phyloP scores from a whole-genome alignment of 2,329 filamentous ascomycete genomes.

The Dryadomyces quercivorus region DNA sequence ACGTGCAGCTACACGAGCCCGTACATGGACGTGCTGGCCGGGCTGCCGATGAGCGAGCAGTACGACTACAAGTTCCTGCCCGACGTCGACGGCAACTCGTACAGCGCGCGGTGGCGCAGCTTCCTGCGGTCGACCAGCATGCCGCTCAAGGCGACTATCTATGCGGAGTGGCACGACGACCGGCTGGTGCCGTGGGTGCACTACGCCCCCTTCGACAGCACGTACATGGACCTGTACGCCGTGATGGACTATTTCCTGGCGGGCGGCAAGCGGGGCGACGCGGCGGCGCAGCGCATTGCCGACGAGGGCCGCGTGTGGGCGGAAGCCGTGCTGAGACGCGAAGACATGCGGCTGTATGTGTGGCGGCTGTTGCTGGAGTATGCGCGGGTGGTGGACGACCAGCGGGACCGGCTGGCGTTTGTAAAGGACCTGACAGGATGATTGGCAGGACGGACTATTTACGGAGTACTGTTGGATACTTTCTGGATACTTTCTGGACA shows the following conservation, averaged over 20 bases:
- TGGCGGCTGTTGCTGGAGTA: slow-evolving; percentile 49
- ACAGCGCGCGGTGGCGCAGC: slow-evolving; percentile 46
- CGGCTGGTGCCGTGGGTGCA: slow-evolving; percentile 58
- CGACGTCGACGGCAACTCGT: slow-evolving; percentile 58
- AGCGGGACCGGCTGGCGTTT: slow-evolving; percentile 29
- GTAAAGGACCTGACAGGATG: slow-evolving; percentile 26
- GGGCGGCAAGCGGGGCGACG: slow-evolving; percentile 23
- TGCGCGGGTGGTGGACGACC: slow-evolving; percentile 35
- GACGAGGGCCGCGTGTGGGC: slow-evolving; percentile 49
- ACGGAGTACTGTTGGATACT: no score
- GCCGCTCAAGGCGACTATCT: slow-evolving; percentile 60
- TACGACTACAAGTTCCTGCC: slow-evolving; percentile 51
- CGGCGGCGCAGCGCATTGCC: slow-evolving; percentile 45
- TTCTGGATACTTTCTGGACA: no score
- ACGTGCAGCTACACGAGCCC: slow-evolving; percentile 27
- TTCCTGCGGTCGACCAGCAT: slow-evolving; percentile 54
- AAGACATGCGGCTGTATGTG: slow-evolving; percentile 56
- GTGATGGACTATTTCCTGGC: slow-evolving; percentile 53
- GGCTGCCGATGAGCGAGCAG: slow-evolving; percentile 32
- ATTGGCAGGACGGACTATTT: no score
- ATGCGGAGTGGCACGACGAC: slow-evolving; percentile 62
- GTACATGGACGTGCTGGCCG: slow-evolving; percentile 19
- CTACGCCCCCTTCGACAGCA: slow-evolving; percentile 59
- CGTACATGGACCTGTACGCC: slow-evolving; percentile 51
- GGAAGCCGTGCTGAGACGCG: slow-evolving; percentile 44